These are phyloP conservation scores for Chlorociboria aeruginascens DNA, from an alignment of 495 filamentous ascomycete genomes.

Conservation along the genomic window DNA sequence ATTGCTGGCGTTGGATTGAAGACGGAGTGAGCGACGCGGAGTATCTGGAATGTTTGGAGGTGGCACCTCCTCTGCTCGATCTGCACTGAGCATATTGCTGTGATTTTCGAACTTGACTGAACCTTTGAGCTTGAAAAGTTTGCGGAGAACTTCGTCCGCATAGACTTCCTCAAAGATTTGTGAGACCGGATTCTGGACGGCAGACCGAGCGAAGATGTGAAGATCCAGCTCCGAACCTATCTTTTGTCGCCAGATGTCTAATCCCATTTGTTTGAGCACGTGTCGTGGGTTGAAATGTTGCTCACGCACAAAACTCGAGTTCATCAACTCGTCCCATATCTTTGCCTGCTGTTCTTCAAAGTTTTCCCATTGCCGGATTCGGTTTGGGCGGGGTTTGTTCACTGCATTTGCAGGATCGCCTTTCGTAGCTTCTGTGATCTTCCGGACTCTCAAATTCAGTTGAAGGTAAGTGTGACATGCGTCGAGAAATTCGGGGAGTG, in stretches of 20 bases:
- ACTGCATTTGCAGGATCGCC: background rate
- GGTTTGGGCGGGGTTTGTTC: background rate
- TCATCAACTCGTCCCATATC: background rate
- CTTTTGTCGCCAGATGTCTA: no score
- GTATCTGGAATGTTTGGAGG: background rate
- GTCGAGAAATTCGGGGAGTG: background rate
- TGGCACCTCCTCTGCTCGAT: background rate
- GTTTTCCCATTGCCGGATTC: background rate
- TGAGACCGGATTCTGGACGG: conserved; percentile 21
- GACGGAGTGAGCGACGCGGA: no score
- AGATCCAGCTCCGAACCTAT: conserved; percentile 23
- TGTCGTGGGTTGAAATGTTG: no score
- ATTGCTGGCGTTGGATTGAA: background rate
- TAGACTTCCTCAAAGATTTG: conserved; percentile 19
- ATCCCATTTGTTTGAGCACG: no score
- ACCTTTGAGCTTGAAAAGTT: conserved; percentile 17
- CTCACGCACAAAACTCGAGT: background rate
- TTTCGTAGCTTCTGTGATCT: background rate
- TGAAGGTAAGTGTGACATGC: background rate
- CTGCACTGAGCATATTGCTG: conserved; percentile 20
- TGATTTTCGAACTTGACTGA: conserved; percentile 26
- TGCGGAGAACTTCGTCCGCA: conserved; percentile 18
- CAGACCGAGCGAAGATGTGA: conserved; percentile 19
- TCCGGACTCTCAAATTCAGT: background rate
- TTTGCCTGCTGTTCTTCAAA: background rate